Conservation (phyloP, 1,284 basidiomycete genomes). For the Apiotrichum sp. region DNA sequence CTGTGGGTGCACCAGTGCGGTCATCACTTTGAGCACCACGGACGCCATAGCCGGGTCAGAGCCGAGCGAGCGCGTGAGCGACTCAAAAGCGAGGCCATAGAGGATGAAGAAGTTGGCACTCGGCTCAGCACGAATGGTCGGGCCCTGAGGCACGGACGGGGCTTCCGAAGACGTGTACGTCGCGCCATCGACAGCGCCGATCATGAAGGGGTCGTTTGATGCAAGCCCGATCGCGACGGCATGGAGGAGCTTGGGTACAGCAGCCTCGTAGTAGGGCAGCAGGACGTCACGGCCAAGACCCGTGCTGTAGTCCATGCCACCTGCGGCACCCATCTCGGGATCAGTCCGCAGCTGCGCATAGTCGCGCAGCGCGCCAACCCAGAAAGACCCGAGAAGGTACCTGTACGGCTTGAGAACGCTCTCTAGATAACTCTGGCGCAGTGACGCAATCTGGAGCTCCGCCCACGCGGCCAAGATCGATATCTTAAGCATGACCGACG, state of each 20-base stretch:
- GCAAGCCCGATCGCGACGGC: constrained; percentile 80
- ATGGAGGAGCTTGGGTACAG: constrained; percentile 79
- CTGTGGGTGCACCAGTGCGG: constrained; percentile 67
- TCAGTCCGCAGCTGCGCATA: constrained; percentile 86
- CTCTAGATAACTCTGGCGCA: constrained; percentile 67
- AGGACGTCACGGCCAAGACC: constrained; percentile 85
- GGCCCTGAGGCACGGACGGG: constrained; percentile 20
- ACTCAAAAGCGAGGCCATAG: constrained; percentile 89
- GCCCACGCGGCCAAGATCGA: constrained; percentile 95
- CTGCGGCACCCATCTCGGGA: constrained; percentile 67
- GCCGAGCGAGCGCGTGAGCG: constrained; percentile 64
- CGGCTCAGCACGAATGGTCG: constrained; percentile 57
- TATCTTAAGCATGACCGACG: constrained; percentile 88
- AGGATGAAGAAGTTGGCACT: constrained; percentile 77
- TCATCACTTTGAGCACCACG: constrained; percentile 71
- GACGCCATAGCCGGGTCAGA: constrained; percentile 49
- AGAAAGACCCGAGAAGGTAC: constrained; percentile 67
- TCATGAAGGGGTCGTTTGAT: constrained; percentile 59
- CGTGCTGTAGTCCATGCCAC: constrained; percentile 70
- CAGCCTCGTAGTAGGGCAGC: constrained; percentile 81
- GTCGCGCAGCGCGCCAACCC: constrained; percentile 83
- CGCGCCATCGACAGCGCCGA: constrained; percentile 76
- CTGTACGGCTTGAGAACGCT: constrained; percentile 80
- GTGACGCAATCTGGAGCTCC: constrained; percentile 75
- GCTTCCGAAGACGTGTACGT: constrained; percentile 36